phyloP scores from a whole-genome alignment of 768 basidiomycete species.

The Kwoniella bestiolae region DNA sequence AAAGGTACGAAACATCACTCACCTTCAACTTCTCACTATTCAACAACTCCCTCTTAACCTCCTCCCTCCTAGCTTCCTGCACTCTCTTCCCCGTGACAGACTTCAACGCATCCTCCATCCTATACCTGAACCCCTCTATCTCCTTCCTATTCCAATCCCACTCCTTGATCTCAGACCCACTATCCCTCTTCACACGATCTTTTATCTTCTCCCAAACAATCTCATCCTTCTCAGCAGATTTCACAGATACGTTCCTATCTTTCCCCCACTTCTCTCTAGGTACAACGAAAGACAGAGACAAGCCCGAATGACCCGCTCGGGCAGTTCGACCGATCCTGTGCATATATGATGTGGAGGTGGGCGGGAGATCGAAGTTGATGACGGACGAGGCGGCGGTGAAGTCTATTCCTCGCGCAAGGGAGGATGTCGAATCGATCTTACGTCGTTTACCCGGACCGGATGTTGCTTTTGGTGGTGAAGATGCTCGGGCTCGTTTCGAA shows the following conservation, averaged over 20 bases:
- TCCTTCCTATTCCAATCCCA: conserved; percentile 92
- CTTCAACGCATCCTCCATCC: conserved; percentile 94
- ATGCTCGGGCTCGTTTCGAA: conserved; percentile 64
- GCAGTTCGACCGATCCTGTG: conserved; percentile 97
- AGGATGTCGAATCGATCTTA: conserved; percentile 73
- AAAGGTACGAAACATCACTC: conserved; percentile 33
- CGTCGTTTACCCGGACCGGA: conserved; percentile 39
- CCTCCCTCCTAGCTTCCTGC: conserved; percentile 89
- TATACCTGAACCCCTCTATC: conserved; percentile 95
- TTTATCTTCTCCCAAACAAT: conserved; percentile 75
- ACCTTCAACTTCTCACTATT: conserved; percentile 98
- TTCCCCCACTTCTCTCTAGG: conserved; percentile 57
- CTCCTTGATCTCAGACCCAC: conserved; percentile 71
- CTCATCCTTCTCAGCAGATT: conserved; percentile 76
- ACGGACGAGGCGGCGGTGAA: conserved; percentile 97
- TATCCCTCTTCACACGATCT: conserved; percentile 67
- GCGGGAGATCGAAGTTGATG: conserved; percentile 96
- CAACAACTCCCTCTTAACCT: conserved; percentile 87
- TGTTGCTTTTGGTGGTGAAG: conserved; percentile 37
- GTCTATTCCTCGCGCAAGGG: conserved; percentile 93
- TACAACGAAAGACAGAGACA: conserved; percentile 87
- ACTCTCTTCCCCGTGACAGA: conserved; percentile 84
- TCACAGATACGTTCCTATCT: conserved; percentile 67
- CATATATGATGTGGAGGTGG: conserved; percentile 82
- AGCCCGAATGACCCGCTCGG: conserved; percentile 89